Evolutionary conservation across 176 grass and related monocot species (phyloP).

Genomic region (Oryza longistaminata): DNA sequence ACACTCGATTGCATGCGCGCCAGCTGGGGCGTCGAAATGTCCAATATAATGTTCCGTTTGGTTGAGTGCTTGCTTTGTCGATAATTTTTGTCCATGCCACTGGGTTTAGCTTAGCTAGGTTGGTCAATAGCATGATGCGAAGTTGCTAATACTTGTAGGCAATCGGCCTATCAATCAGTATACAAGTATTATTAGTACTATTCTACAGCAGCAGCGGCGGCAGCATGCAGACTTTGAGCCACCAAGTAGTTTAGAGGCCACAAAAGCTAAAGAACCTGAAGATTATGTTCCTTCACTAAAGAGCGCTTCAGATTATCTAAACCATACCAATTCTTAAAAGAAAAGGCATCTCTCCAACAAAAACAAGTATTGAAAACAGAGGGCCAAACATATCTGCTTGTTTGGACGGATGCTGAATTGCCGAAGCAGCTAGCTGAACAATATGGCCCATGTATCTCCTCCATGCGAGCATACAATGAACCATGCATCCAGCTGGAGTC

Average conservation of each 20-base stretch:
- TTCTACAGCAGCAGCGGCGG: no score
- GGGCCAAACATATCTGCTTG: neutral
- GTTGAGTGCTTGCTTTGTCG: constrained; percentile 34
- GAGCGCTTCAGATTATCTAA: neutral
- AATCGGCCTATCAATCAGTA: constrained; percentile 5
- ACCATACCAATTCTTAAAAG: neutral
- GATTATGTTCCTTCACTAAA: neutral
- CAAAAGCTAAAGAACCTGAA: neutral
- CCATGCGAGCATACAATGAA: neutral
- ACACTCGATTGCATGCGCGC: neutral
- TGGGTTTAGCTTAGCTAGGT: neutral
- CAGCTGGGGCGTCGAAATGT: constrained; percentile 15
- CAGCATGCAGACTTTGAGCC: no score
- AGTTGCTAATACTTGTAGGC: neutral
- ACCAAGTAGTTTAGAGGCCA: neutral
- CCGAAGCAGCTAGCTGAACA: neutral
- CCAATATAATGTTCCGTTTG: neutral
- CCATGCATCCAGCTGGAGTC: constrained; percentile 29
- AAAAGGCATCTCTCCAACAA: neutral
- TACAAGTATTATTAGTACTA: neutral
- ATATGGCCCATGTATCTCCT: neutral
- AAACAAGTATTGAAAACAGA: neutral
- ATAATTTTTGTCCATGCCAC: constrained; percentile 6
- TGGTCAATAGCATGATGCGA: neutral
- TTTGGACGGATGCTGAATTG: neutral